A percentile compares a stretch with the other conserved stretches of the same genome.
phyloP scores from a whole-genome alignment of 148 eudicot genomes.

The Suaeda aralocaspica region DNA sequence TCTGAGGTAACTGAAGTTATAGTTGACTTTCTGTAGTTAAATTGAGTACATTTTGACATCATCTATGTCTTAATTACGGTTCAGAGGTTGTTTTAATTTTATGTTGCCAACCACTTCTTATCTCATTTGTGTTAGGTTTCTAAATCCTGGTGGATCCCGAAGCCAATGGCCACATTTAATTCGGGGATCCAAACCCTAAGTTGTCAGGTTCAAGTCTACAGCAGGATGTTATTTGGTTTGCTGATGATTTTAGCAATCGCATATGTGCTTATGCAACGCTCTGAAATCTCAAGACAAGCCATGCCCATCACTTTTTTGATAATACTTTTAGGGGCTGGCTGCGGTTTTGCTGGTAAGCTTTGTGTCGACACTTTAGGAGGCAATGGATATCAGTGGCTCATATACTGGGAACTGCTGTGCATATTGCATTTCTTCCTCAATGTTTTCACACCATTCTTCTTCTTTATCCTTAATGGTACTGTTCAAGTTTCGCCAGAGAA shows the following conservation, averaged over 20 bases:
- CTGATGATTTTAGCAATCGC: conserved; percentile 50
- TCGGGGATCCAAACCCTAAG: conserved; percentile 47
- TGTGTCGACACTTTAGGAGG: conserved; percentile 94
- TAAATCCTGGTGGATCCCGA: conserved; percentile 90
- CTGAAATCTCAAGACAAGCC: conserved; percentile 50
- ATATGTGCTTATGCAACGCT: conserved; percentile 55
- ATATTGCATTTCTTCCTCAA: conserved; percentile 58
- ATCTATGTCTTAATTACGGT: too few species aligned
- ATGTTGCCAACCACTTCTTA: not conserved
- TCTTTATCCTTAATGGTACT: conserved; percentile 54
- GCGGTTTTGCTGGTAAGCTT: conserved; percentile 72
- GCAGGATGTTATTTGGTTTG: conserved; percentile 64
- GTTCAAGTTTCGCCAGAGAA: conserved; percentile 32
- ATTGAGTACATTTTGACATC: too few species aligned
- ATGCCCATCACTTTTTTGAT: conserved; percentile 88
- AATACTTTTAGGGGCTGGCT: conserved; percentile 51
- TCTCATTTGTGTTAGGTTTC: conserved; percentile 42
- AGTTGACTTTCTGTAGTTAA: too few species aligned
- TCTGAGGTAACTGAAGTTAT: too few species aligned
- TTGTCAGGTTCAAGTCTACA: conserved; percentile 67
- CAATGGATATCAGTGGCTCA: conserved; percentile 68
- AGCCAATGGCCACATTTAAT: conserved; percentile 57
- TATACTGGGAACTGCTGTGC: conserved; percentile 69
- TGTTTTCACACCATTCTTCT: conserved; percentile 40
- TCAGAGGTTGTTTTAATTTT: not conserved